phyloP scores from a whole-genome alignment of 306 rosid genomes.

The Quercus cerris region DNA sequence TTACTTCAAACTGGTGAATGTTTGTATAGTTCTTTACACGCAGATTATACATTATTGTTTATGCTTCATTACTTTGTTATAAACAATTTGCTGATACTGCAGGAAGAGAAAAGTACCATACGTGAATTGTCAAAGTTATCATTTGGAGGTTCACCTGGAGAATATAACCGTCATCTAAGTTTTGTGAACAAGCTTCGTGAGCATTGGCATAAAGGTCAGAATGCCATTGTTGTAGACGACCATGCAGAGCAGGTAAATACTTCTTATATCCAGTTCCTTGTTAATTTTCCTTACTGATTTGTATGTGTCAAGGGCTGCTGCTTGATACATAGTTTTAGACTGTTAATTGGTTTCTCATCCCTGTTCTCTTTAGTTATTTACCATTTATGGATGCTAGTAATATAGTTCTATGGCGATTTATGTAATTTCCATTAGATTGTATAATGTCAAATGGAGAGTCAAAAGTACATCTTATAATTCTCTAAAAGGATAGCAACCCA shows the following conservation, averaged over 20 bases:
- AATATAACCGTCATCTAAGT: constrained; percentile 23
- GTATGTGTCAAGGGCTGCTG: neutral
- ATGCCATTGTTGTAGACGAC: constrained; percentile 32
- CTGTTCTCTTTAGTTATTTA: neutral
- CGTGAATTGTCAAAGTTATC: constrained; percentile 24
- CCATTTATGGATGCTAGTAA: neutral
- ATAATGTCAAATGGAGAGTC: neutral
- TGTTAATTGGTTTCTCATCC: neutral
- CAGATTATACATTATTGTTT: neutral
- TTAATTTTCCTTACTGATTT: neutral
- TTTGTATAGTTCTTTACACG: neutral
- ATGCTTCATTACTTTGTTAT: neutral
- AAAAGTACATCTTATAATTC: neutral
- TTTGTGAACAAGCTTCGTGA: constrained; percentile 39
- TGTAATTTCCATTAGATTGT: neutral
- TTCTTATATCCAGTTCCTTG: constrained; percentile 10
- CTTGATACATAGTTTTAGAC: neutral
- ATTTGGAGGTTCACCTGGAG: constrained; percentile 23
- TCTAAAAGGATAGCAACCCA: neutral
- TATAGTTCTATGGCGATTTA: neutral
- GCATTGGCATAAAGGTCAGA: constrained; percentile 41
- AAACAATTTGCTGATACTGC: constrained; percentile 8
- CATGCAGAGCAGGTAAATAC: constrained; percentile 28
- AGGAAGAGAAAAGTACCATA: constrained; percentile 25
- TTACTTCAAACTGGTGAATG: neutral